Evolutionary conservation across 2,329 filamentous ascomycete genomes (phyloP), one percentile per base, ranked within the genome.

Genomic region (Colletotrichum phormii): DNA sequence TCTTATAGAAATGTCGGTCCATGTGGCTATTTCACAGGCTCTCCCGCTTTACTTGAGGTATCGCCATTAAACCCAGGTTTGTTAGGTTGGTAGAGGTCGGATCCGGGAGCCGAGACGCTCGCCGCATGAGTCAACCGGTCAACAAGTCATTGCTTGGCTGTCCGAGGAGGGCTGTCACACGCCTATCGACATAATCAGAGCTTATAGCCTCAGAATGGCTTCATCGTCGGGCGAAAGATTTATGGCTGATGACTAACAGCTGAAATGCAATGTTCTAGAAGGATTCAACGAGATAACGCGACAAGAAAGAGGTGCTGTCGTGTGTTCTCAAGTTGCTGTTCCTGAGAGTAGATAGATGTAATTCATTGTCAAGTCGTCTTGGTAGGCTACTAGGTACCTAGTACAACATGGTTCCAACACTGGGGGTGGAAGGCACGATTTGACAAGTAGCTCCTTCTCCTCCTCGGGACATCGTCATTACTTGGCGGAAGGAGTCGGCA

Each of bases 261-360:
- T 15, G 15, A 42, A 5, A 42, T 3, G 5, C 2, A 18, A 15
- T 0, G 7, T 42, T 0, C 6, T 1, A 42, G 37, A 0, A 15
- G 13, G 3, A 18, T 6, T 15, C 13, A 42, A 42, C 1, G 1
- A 15, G 2, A 15, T 12, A 42, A 42, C 13, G 35, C 6, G 15
- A 42, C 15, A 35, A 35, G 33, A 11, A 5, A 42, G 35, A 5
- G 35, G 11, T 35, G 12, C 33, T 35, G 33, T 4, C 12, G 3
- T 35, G 33, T 35, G 33, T 35, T 35, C 11, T 35, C 33, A 35
- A 35, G 12, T 13, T 35, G 4, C 33, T 26, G 26, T 26, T 26
- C 26, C 26, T 26, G 26, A 42, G 35, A 42, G 15, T 15, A 42
- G 35, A 37, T 42, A 5, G 1, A 15, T 15, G 35, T 6, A 15